phyloP scores from a whole-genome alignment of 2,329 filamentous ascomycete genomes.

The Fusarium sambucinum region DNA sequence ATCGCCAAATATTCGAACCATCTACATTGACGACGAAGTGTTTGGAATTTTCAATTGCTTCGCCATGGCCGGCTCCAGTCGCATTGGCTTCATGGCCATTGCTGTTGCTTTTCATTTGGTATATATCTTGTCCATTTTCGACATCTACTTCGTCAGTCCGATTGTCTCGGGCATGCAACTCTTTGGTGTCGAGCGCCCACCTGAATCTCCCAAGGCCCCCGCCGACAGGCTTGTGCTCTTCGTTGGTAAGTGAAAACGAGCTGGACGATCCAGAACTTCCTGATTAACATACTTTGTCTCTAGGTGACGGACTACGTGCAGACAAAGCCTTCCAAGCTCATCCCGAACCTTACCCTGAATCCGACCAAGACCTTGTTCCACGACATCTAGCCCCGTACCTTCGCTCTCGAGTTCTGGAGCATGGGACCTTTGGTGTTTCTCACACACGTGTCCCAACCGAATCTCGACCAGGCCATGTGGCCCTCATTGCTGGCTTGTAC shows the following conservation, averaged over 20 bases:
- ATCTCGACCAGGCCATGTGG: constrained; percentile 95
- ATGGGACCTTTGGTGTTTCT: constrained; percentile 96
- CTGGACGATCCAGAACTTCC: neutral
- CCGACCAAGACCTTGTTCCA: constrained; percentile 74
- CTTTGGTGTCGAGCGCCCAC: constrained; percentile 74
- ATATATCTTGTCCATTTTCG: constrained; percentile 96
- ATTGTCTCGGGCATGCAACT: constrained; percentile 96
- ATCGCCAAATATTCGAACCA: constrained; percentile 10
- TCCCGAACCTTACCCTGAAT: constrained; percentile 82
- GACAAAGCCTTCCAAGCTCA: constrained; percentile 98
- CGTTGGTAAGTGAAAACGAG: constrained; percentile 74
- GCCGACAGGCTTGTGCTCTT: constrained; percentile 92
- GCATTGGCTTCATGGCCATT: constrained; percentile 86
- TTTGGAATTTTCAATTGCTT: neutral
- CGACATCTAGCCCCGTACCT: constrained; percentile 91
- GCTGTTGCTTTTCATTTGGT: constrained; percentile 93
- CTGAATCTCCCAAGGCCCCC: constrained; percentile 71
- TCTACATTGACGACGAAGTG: neutral
- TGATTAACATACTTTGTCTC: constrained; percentile 19
- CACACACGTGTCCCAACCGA: constrained; percentile 98
- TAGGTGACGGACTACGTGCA: constrained; percentile 90
- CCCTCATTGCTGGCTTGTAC: constrained; percentile 94
- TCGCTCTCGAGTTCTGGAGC: constrained; percentile 85
- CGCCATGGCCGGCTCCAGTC: constrained; percentile 68
- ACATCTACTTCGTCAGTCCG: constrained; percentile 98